A percentile compares a stretch with the other conserved stretches of the same genome.
Conservation (phyloP, 345 rosid species). For the Sonneratia alba region DNA sequence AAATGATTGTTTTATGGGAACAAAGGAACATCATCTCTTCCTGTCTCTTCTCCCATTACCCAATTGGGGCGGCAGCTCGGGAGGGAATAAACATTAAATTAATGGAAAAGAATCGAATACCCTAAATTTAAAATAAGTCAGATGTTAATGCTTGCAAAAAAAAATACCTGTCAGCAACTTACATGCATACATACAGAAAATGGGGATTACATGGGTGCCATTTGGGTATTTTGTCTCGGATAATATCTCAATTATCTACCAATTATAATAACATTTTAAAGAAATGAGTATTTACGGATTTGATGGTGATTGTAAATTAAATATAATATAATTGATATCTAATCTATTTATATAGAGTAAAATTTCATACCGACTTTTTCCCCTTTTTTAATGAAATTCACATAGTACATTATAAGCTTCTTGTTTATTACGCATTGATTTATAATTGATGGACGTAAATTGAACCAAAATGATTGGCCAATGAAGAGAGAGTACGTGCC, state of each 20-base stretch:
- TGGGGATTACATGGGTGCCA: too few relatives aligned
- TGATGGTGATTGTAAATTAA: too few relatives aligned
- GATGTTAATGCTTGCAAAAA: not conserved
- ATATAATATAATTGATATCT: too few relatives aligned
- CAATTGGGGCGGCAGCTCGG: not conserved
- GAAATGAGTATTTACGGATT: too few relatives aligned
- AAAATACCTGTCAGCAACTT: not conserved
- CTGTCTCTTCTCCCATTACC: not conserved
- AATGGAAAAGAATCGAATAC: not conserved
- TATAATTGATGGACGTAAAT: conserved; percentile 16
- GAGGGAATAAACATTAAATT: not conserved
- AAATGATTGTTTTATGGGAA: not conserved
- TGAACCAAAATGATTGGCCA: conserved; percentile 9
- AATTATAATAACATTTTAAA: too few relatives aligned
- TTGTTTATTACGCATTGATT: not conserved
- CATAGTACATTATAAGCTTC: not conserved
- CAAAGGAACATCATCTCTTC: not conserved
- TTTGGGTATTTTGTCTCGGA: too few relatives aligned
- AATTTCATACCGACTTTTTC: not conserved
- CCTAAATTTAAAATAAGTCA: not conserved
- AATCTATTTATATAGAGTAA: not conserved
- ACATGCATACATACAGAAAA: not conserved
- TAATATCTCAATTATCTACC: too few relatives aligned
- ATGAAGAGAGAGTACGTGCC: conserved; percentile 57
- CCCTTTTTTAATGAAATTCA: not conserved